Evolutionary conservation across 345 rosid species (phyloP).

Genomic region (Carallia brachiata): DNA sequence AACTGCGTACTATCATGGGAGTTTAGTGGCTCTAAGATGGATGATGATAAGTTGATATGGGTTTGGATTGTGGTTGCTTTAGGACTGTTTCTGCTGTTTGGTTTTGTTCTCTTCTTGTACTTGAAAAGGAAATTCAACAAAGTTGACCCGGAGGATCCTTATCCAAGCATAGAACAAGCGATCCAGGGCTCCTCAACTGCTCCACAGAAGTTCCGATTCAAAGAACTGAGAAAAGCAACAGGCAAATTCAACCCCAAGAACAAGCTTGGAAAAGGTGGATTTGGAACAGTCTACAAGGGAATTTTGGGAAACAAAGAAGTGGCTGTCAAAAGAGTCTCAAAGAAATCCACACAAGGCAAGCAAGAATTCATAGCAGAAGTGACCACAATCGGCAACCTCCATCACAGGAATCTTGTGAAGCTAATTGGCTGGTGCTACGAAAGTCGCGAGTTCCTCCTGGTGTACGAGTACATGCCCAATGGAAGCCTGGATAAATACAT

Average conservation of each 20-base stretch:
- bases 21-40: constrained; percentile 37
- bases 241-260: constrained; percentile 43
- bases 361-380: constrained; percentile 78
- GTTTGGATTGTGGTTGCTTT: constrained; percentile 30
- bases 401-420: constrained; percentile 67
- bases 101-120: constrained; percentile 15
- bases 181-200: constrained; percentile 43
- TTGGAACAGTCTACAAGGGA: constrained; percentile 76
- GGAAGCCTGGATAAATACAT: constrained; percentile 67
- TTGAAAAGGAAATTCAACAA: constrained; percentile 27
- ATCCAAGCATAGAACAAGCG: constrained; percentile 47
- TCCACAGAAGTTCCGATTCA: constrained; percentile 52
- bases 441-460: constrained; percentile 48
- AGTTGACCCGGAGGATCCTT: constrained; percentile 31
- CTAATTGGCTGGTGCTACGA: constrained; percentile 81
- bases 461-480: constrained; percentile 68
- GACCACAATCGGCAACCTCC: constrained; percentile 66
- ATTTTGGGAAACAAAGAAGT: constrained; percentile 43
- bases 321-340: constrained; percentile 67
- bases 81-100: constrained; percentile 10
- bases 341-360: constrained; percentile 68
- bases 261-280: constrained; percentile 75
- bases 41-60: constrained; percentile 20
- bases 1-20: constrained; percentile 66
- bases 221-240: constrained; percentile 57